Base-by-base conservation (phyloP, 192 early-diverging fungal species). In the Backusella circina region DNA sequence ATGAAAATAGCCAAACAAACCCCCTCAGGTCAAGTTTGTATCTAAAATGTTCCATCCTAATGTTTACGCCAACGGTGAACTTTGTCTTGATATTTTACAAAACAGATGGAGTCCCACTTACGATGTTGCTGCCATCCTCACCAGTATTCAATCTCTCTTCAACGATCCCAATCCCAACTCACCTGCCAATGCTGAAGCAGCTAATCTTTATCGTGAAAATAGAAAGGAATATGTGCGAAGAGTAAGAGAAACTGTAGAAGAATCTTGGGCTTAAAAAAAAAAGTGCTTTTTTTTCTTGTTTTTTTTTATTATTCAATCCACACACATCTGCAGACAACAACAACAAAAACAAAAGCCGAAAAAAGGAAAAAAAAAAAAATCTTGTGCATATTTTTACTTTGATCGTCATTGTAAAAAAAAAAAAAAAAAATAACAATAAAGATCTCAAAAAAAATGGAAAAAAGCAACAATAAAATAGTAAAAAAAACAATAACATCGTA, bases 21-120 rank as follows among this genome's bases (percentile, higher is more conserved):
- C 98, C 73, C 98, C 98, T 66, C 88, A 90, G 66, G 98, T 99
- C 15, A 91, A 91, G 74, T 99, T 99, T 81, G 91, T 96, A 13
- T 91, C 93, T 35, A 92, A 90, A 71, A 99, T 99, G 94, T 99
- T 98, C 82, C 98, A 99, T 79, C 97, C 97, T 0, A 99, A 99
- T 75, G 97, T 95, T 2, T 99, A 98, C 79, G 95, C 95, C 50
- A 98, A 94, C 80, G 98, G 98, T 8, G 97, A 99, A 79, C 84
- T 99, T 67, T 99, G 98, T 81, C 82, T 99, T 79, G 98, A 99
- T 82, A 99, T 99, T 79, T 80, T 98, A 82, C 97, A 99, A 79
- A 98, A 98, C 84, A 86, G 97, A 66, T 99, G 97, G 97, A 93
- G 92, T n/a, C 96, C 96, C 8, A 96, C 96, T 0, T 98, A 96